Percentiles rank a stretch among this genome's conserved stretches.
Conservation (phyloP, 371 early-diverging fungal species). For the Syncephalastrum racemosum region DNA sequence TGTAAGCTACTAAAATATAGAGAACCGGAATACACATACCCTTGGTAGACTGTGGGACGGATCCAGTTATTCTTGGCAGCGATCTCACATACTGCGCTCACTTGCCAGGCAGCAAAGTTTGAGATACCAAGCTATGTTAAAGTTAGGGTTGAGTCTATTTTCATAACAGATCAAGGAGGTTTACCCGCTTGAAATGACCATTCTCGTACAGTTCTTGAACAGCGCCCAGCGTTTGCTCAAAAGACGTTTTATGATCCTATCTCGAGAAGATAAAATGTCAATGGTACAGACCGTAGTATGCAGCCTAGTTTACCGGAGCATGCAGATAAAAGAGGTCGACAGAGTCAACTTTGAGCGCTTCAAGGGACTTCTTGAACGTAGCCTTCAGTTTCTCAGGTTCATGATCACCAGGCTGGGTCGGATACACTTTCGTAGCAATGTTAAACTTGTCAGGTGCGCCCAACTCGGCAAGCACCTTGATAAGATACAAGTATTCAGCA, state of each 20-base stretch:
- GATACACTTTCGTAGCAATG: constrained; percentile 61
- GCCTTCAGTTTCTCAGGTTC: constrained; percentile 45
- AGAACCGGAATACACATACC: constrained; percentile 1
- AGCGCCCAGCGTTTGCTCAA: constrained; percentile 42
- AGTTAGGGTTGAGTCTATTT: too few species aligned
- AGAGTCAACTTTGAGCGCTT: constrained; percentile 32
- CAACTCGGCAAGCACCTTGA: constrained; percentile 40
- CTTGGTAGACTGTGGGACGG: constrained; percentile 53
- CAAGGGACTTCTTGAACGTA: constrained; percentile 33
- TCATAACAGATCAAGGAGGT: too few species aligned
- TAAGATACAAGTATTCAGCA: neutral
- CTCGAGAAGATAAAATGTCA: neutral
- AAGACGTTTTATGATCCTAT: constrained; percentile 39
- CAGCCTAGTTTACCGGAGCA: constrained; percentile 33
- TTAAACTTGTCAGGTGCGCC: constrained; percentile 28
- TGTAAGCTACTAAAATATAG: too few species aligned
- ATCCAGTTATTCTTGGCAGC: constrained; percentile 42
- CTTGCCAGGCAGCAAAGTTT: constrained; percentile 50
- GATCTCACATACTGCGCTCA: constrained; percentile 45
- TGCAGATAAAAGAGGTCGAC: constrained; percentile 57
- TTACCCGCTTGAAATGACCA: constrained; percentile 42
- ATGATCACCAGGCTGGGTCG: constrained; percentile 52
- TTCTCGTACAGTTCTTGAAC: constrained; percentile 45
- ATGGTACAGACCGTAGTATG: neutral
- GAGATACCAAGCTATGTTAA: constrained; percentile 46